Evolutionary conservation across 257 asterid species (phyloP), one percentile per base, ranked within the genome.

Genomic region (Ballota nigra): DNA sequence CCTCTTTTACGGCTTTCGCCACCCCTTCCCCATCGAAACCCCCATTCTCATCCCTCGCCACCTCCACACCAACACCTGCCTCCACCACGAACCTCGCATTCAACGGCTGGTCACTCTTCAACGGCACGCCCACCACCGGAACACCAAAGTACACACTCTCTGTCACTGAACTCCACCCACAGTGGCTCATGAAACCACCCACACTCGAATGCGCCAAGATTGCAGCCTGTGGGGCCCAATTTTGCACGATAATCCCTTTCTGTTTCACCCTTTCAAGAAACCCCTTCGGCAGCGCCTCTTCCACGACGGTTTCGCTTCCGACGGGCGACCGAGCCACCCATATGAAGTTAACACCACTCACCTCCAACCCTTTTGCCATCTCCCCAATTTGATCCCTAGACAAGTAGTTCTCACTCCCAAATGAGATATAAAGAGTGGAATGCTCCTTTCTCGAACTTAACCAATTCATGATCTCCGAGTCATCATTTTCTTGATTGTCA

Each of bases 141-240:
- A 83, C 80, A 0, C 75, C 83, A 26, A 33, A 75, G 26, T 68
- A 68, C 6, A 80, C 0, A 6, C 81, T 72, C 34, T 80, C 83
- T 8, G 61, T 31, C 0, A 78, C 13, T 2, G 85, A 83, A 63
- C 85, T 61, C 87, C 85, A 83, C 10, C 88, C 88, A 19, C 85
- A 83, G n/a, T 83, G 88, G 19, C 80, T 83, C 80, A 80, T 40
- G 56, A 83, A 83, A 4, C 83, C 85, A 0, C 85, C 85, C 5
- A 76, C 58, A 61, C 8, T 22, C 0, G 19, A 24, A 19, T 71
- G 76, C 0, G 52, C 69, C 53, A 71, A 33, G 36, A 71, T 71
- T 0, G 52, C 40, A 0, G 76, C 69, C 26, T 36, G 43, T 36
- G 43, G 12, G 12, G 2, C 43, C 43, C 43, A 36, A 0, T 9